These are phyloP conservation scores for Triticum dicoccoides DNA, from an alignment of 176 grass and related monocot genomes.

Conservation along the genomic window DNA sequence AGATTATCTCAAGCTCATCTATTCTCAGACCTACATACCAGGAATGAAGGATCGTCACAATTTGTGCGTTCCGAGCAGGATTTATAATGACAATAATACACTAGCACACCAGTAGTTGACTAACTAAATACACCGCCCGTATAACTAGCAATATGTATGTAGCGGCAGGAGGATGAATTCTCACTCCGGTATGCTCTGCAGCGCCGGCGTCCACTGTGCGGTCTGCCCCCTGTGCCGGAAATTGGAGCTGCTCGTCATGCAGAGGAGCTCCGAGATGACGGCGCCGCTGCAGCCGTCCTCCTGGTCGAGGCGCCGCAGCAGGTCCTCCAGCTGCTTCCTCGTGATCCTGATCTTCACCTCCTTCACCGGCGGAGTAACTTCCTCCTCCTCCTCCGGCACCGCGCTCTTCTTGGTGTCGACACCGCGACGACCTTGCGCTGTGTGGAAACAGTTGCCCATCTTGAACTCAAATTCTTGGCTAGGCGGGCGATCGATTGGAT, in stretches of 20 bases:
- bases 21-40: not conserved
- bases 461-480: not conserved
- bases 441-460: slow-evolving; percentile 44
- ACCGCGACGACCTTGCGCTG: not conserved
- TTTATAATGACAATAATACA: not conserved
- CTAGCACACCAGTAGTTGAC: not conserved
- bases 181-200: slow-evolving; percentile 74
- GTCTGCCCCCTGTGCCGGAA: slow-evolving; percentile 16
- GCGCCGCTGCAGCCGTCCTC: slow-evolving; percentile 4
- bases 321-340: slow-evolving; percentile 60
- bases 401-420: slow-evolving; percentile 2
- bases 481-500: not conserved
- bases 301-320: slow-evolving; percentile 41
- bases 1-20: not conserved
- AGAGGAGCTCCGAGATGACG: slow-evolving; percentile 47
- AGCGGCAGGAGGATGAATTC: not conserved
- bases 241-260: slow-evolving; percentile 27
- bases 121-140: not conserved
- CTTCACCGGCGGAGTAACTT: not conserved
- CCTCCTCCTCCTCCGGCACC: slow-evolving; percentile 3
- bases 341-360: slow-evolving; percentile 69
- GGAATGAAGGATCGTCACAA: not conserved
- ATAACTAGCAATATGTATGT: not conserved
- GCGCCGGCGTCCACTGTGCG: slow-evolving; percentile 54
- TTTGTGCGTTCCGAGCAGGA: not conserved